Base-by-base conservation (phyloP, 345 rosid species). In the Eucalyptus grandis region DNA sequence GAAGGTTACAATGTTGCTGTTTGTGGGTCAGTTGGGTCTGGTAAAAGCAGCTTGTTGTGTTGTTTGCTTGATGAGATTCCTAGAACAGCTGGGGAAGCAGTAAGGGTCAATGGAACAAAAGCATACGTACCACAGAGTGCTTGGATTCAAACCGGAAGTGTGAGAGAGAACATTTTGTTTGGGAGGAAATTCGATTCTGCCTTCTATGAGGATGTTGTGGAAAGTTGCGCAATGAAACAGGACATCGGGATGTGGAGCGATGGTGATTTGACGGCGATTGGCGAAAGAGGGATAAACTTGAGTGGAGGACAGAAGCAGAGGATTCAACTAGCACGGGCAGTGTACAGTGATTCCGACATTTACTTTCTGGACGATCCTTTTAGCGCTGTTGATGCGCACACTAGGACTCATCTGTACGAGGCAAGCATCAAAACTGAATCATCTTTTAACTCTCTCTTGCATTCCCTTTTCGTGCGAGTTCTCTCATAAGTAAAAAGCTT, bases 21-120 rank as follows among this genome's bases (percentile, higher is more conserved):
- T 67, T 96, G 97, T 67, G 99, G 99, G 43, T 88, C 98, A 10
- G 98, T 97, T 77, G 99, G 99, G 65, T 97, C 96, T 22, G 99
- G 96, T 4, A 97, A 97, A 89, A 94, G 98, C 83, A 96, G 98
- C 90, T 89, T 96, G 19, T 90, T 96, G 30, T 92, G 94, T 87
- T 94, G 96, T 90, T 94, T 97, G 53, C 96, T 96, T 27, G 96
- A 94, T 37, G 99, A 97, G 89, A 95, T 96, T 87, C 99, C 99
- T 11, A 94, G 92, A 90, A 93, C 90, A 82, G 91, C 95, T 81
- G 97, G 97, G 87, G 94, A 91, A 17, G 94, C 89, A 86, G 92
- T 92, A 85, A 93, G 90, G 90, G 94, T 95, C 43, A 77, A 92
- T 80, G 99, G 99, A 46, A 93, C 89, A 37, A 96, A 92, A 91